These are phyloP conservation scores for Echria macrotheca DNA, from an alignment of 495 filamentous ascomycete genomes.

Conservation along the genomic window DNA sequence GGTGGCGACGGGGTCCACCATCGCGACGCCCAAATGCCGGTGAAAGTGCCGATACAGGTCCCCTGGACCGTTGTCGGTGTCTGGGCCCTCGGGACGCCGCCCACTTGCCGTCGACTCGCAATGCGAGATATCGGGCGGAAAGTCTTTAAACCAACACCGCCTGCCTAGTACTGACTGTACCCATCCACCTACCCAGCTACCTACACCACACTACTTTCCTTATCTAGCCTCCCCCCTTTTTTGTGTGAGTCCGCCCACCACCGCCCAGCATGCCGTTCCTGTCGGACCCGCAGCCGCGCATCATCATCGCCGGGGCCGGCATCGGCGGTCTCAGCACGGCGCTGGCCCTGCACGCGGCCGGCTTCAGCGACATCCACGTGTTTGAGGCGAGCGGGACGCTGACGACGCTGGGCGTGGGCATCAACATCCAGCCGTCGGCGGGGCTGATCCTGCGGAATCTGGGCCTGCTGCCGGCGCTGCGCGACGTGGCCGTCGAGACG, in stretches of 20 bases:
- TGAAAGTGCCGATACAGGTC: background rate
- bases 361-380: constrained; percentile 16
- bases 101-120: background rate
- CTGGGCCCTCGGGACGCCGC: background rate
- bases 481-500: constrained; percentile 8
- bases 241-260: background rate
- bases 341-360: constrained; percentile 13
- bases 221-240: background rate
- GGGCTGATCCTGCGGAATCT: constrained; percentile 16
- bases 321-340: constrained; percentile 15
- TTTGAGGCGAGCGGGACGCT: constrained; percentile 13
- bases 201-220: background rate
- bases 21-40: background rate
- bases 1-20: background rate
- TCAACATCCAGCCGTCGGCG: constrained; percentile 15
- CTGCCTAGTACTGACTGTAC: background rate
- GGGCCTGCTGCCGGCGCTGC: constrained; percentile 10
- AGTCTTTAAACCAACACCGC: background rate
- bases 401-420: constrained; percentile 14
- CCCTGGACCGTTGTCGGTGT: background rate
- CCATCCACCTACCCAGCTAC: background rate
- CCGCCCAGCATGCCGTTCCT: constrained; percentile 11
- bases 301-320: constrained; percentile 16
- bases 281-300: constrained; percentile 13
- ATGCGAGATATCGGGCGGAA: too few relatives aligned